Evolutionary conservation across 768 basidiomycete genomes (phyloP), one percentile per base, ranked within the genome.

Genomic region (Hygrocybe punicea): DNA sequence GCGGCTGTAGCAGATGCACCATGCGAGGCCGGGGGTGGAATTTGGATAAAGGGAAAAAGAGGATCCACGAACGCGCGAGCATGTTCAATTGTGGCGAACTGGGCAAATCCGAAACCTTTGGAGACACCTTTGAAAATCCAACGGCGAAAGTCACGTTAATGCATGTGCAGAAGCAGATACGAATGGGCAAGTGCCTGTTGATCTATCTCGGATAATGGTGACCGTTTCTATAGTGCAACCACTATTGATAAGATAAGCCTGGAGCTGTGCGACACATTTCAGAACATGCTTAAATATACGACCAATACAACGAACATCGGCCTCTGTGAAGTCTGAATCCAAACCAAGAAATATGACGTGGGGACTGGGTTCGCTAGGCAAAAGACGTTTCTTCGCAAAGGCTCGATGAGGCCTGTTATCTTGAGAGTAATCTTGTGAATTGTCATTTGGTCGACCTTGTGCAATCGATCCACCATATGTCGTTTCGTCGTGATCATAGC

Each of bases 31-130:
- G 91, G 86, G 11, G 93, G 91, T n/a, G 93, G 92, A 59, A 98
- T 85, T 75, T 91, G 85, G 24, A 98, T 83, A 71, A 93, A 93
- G 2, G 93, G 96, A 68, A 89, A 97, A 50, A 87, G 81, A 37
- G 91, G 89, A 62, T 92, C 87, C 69, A 99, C 87, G 69, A 98
- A 98, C 11, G 89, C 85, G 53, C 88, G 85, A 17, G 97, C 95
- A 57, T 91, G 91, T 64, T 91, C 91, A 56, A 88, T 79, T 62
- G 80, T 86, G 42, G 87, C 75, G 71, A 99, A 99, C 74, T 93
- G 91, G 65, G 93, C 95, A 73, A 99, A 99, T 57, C 94, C 97
- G 69, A 98, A 98, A 67, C 92, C 90, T 75, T 96, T 96, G 55
- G 95, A 95, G 60, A 81, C 75, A 85, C 92, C 92, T 93, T 86